A percentile compares a stretch with the other conserved stretches of the same genome.
These are phyloP conservation scores for Pseudogymnoascus sp. DNA, from an alignment of 2,329 filamentous ascomycete species.

Conservation along the genomic window DNA sequence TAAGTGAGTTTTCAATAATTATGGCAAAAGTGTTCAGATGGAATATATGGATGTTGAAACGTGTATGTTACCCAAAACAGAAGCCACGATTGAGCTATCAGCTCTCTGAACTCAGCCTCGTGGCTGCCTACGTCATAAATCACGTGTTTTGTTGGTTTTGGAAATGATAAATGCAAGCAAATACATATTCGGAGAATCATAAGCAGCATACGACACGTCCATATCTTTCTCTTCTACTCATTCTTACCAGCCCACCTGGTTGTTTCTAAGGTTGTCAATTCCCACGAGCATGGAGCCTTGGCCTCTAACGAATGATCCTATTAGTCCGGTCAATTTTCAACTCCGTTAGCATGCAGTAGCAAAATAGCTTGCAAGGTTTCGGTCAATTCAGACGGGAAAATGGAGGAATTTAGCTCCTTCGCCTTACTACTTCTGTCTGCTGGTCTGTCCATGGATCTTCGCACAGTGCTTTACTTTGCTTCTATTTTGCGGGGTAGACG, in stretches of 20 bases:
- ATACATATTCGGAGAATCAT: background rate
- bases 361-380: background rate
- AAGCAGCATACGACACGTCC: background rate
- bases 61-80: background rate
- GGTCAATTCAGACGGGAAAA: background rate
- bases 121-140: slow-evolving; percentile 1
- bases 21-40: background rate
- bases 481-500: background rate
- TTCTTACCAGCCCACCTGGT: too few species aligned
- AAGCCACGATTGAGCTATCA: slow-evolving; percentile 4
- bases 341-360: background rate
- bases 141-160: background rate
- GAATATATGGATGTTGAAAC: slow-evolving; percentile 1
- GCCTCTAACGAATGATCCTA: background rate
- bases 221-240: background rate
- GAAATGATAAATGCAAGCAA: background rate
- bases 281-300: background rate
- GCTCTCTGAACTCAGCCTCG: background rate
- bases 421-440: background rate
- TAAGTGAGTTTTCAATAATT: background rate
- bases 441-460: background rate
- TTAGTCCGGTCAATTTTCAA: background rate
- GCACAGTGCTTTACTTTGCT: background rate
- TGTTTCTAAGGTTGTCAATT: background rate
- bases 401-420: background rate